These are phyloP conservation scores for Staphylotrichum longicolle DNA, from an alignment of 495 filamentous ascomycete species.

Conservation along the genomic window DNA sequence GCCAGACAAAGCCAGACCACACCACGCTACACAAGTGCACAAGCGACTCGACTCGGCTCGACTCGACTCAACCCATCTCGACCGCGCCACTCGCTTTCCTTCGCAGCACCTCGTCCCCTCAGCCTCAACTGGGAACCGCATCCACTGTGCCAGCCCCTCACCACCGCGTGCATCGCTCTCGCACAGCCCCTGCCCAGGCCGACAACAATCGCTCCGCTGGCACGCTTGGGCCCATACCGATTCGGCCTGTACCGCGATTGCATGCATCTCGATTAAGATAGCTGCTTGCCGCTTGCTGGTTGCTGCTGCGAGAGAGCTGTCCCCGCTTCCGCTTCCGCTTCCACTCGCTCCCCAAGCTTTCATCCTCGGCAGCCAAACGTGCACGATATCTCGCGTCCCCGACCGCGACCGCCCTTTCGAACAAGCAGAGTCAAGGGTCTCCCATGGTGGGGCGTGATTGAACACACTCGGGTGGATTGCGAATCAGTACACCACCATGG, in stretches of 20 bases:
- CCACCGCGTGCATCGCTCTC: slow-evolving; percentile 1
- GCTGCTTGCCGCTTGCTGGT: slow-evolving; percentile 11
- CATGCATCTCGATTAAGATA: neutral
- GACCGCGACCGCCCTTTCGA: slow-evolving; percentile 6
- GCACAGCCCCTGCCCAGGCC: slow-evolving; percentile 18
- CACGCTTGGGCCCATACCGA: neutral
- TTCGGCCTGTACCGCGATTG: neutral
- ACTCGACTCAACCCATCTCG: neutral
- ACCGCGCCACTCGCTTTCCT: neutral
- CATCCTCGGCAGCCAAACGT: slow-evolving; percentile 1
- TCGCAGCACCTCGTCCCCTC: slow-evolving; percentile 10
- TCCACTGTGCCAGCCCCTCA: slow-evolving; percentile 6
- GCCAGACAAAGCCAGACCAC: neutral
- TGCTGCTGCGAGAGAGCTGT: neutral
- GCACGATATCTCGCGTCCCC: slow-evolving; percentile 2
- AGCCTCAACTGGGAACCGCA: slow-evolving; percentile 10
- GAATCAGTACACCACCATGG: slow-evolving; percentile 25
- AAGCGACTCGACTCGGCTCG: neutral
- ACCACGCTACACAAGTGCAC: neutral
- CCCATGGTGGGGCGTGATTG: slow-evolving; percentile 25
- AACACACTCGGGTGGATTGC: slow-evolving; percentile 25
- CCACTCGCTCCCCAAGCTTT: neutral
- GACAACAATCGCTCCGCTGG: slow-evolving; percentile 13
- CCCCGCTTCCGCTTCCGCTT: slow-evolving; percentile 16
- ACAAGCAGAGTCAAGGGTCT: slow-evolving; percentile 5